These are phyloP conservation scores for Wallacemonas sp. DNA, from an alignment of 208 protist species.

Conservation along the genomic window DNA sequence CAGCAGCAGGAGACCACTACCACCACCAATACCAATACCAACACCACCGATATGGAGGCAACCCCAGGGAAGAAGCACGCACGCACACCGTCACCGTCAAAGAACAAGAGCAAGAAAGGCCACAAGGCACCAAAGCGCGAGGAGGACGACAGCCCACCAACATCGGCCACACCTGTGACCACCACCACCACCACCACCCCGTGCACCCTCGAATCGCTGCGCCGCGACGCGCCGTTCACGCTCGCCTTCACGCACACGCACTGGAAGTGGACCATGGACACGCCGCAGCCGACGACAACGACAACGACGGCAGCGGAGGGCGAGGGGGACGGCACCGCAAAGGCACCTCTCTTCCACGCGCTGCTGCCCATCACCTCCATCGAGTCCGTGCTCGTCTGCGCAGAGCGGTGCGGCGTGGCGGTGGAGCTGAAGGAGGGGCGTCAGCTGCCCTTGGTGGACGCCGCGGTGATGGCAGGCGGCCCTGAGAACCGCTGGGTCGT, in stretches of 20 bases:
- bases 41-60: not conserved
- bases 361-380: conserved; percentile 56
- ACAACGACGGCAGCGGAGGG: not conserved
- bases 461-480: conserved; percentile 30
- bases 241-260: conserved; percentile 60
- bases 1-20: not conserved
- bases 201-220: not conserved
- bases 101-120: conserved; percentile 16
- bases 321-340: not conserved
- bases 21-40: not conserved
- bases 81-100: not conserved
- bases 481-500: conserved; percentile 56
- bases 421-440: conserved; percentile 54
- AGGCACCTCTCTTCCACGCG: conserved; percentile 31
- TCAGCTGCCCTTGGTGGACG: conserved; percentile 44
- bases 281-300: conserved; percentile 16
- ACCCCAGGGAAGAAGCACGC: not conserved
- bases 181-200: not conserved
- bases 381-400: conserved; percentile 56
- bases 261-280: conserved; percentile 68
- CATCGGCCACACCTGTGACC: not conserved
- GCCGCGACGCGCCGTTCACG: conserved; percentile 9
- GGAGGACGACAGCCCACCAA: not conserved
- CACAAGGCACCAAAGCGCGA: not conserved
- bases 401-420: conserved; percentile 42